Percentiles rank a stretch among this genome's conserved stretches.
These are phyloP conservation scores for Bipolaris sorokiniana DNA, from an alignment of 2,329 filamentous ascomycete genomes.

Conservation along the genomic window DNA sequence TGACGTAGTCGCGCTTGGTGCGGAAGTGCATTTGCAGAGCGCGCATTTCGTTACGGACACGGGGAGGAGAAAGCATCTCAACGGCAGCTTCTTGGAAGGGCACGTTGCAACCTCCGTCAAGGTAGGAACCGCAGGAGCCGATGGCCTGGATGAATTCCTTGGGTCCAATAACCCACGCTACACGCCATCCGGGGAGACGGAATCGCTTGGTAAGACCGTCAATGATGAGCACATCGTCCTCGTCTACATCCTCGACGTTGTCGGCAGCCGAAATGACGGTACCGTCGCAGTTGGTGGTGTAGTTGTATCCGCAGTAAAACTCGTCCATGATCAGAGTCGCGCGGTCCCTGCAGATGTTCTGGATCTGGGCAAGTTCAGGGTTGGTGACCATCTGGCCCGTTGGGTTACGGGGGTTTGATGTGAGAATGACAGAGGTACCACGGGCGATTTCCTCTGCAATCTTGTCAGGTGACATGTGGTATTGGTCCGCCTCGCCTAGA, in stretches of 20 bases:
- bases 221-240: slow-evolving; percentile 83
- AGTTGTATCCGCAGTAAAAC: slow-evolving; percentile 74
- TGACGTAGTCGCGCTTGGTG: slow-evolving; percentile 90
- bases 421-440: slow-evolving; percentile 80
- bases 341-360: slow-evolving; percentile 88
- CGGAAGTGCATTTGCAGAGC: slow-evolving; percentile 89
- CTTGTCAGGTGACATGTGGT: slow-evolving; percentile 92
- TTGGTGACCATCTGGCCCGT: slow-evolving; percentile 87
- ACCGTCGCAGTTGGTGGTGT: slow-evolving; percentile 89
- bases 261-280: slow-evolving; percentile 86
- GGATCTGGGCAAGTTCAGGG: slow-evolving; percentile 85
- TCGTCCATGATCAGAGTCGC: slow-evolving; percentile 95
- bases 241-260: slow-evolving; percentile 86
- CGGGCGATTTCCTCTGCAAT: slow-evolving; percentile 89
- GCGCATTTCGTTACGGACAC: slow-evolving; percentile 84
- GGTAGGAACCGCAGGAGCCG: slow-evolving; percentile 88
- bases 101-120: slow-evolving; percentile 92
- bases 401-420: slow-evolving; percentile 93
- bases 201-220: slow-evolving; percentile 97
- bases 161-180: slow-evolving; percentile 93
- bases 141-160: slow-evolving; percentile 97
- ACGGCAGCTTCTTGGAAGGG: slow-evolving; percentile 95
- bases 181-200: slow-evolving; percentile 92
- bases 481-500: slow-evolving; percentile 81
- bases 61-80: slow-evolving; percentile 84